phyloP scores from a whole-genome alignment of 2,329 filamentous ascomycete genomes.

The Aspergillus bombycis region DNA sequence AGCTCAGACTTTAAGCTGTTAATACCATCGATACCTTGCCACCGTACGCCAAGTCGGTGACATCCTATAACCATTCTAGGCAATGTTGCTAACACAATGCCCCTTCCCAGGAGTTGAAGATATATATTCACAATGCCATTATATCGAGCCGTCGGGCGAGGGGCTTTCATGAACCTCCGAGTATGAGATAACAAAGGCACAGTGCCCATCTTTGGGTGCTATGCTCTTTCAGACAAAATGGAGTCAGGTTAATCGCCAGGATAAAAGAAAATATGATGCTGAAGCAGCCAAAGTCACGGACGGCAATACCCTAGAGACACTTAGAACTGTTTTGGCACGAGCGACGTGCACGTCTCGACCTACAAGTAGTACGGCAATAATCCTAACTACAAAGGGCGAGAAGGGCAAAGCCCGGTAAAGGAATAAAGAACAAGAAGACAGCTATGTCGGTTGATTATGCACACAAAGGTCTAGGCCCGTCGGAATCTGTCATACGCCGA shows the following conservation, averaged over 20 bases:
- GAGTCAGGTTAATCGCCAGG: not conserved
- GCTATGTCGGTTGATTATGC: not conserved
- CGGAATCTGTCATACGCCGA: not conserved
- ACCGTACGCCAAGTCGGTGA: no score
- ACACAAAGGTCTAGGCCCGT: not conserved
- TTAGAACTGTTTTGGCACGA: not conserved
- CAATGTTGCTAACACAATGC: no score
- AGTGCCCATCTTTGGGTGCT: not conserved
- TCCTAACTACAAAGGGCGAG: not conserved
- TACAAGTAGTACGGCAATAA: not conserved
- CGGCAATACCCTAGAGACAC: not conserved
- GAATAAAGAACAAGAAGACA: not conserved
- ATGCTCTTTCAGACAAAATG: not conserved
- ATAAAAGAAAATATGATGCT: not conserved
- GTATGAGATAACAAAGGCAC: not conserved
- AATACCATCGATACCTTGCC: no score
- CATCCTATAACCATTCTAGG: no score
- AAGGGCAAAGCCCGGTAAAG: not conserved
- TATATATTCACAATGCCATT: no score
- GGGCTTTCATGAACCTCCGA: not conserved
- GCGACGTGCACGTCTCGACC: not conserved
- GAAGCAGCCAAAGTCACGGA: not conserved
- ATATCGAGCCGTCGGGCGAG: no score
- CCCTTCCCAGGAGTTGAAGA: no score
- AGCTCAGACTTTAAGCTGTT: no score